Evolutionary conservation across 2,329 filamentous ascomycete genomes (phyloP).

Genomic region (Thelonectria olida): DNA sequence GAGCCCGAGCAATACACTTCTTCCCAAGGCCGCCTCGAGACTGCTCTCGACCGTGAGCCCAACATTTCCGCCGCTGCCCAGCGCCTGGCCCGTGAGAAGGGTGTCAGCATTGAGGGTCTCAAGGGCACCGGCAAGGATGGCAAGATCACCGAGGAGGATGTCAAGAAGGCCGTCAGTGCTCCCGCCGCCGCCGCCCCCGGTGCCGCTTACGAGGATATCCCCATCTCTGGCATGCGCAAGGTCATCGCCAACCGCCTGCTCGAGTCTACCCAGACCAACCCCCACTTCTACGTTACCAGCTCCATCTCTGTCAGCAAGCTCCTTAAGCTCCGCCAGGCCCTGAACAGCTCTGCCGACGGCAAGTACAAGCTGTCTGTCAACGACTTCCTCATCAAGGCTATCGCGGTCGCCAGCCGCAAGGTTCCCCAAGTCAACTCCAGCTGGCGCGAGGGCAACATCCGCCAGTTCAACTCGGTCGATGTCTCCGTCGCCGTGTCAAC

Average conservation of each 20-base stretch:
- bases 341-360: conserved; percentile 89
- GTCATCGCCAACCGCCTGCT: conserved; percentile 91
- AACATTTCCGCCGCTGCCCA: conserved; percentile 78
- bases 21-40: conserved; percentile 80
- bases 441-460: conserved; percentile 91
- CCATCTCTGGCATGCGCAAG: conserved; percentile 95
- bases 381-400: conserved; percentile 98
- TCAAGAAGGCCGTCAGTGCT: conserved; percentile 82
- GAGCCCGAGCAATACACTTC: conserved; percentile 77
- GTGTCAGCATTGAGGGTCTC: conserved; percentile 77
- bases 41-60: conserved; percentile 83
- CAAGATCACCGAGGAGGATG: conserved; percentile 89
- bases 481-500: conserved; percentile 96
- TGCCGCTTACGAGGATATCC: conserved; percentile 82
- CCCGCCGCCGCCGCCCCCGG: conserved; percentile 63
- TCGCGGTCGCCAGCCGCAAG: conserved; percentile 87
- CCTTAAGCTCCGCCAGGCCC: conserved; percentile 91
- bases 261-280: conserved; percentile 90
- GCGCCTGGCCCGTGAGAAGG: conserved; percentile 85
- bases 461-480: conserved; percentile 92
- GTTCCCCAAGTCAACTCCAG: conserved; percentile 95
- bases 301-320: conserved; percentile 94
- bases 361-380: conserved; percentile 99
- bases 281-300: conserved; percentile 96
- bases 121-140: conserved; percentile 90